These are phyloP conservation scores for Solanum microdontum DNA, from an alignment of 257 asterid species.

Conservation along the genomic window DNA sequence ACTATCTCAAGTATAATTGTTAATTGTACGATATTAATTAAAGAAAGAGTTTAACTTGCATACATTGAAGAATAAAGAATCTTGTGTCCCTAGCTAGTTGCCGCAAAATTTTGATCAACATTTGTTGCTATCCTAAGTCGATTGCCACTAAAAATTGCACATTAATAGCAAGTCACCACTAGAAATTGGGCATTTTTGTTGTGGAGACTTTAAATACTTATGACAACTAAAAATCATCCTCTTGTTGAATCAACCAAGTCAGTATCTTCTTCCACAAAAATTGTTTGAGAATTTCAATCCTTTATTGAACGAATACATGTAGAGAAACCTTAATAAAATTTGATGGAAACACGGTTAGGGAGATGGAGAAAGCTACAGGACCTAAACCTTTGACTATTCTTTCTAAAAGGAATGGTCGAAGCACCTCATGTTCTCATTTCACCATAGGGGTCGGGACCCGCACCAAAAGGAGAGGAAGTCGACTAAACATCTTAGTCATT, in stretches of 20 bases:
- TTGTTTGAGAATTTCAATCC: background rate
- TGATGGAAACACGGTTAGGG: background rate
- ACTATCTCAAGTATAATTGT: background rate
- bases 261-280: background rate
- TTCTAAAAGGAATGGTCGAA: background rate
- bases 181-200: background rate
- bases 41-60: background rate
- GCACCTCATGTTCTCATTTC: background rate
- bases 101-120: too few relatives aligned
- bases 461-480: background rate
- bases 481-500: background rate
- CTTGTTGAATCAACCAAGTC: background rate
- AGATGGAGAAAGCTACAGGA: background rate
- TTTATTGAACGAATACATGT: background rate
- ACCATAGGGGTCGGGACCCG: background rate
- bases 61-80: too few relatives aligned
- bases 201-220: background rate
- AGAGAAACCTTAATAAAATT: background rate
- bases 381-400: background rate
- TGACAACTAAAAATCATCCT: background rate
- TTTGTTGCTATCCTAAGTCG: too few relatives aligned
- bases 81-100: too few relatives aligned
- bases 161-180: background rate
- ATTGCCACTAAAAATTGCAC: too few relatives aligned
- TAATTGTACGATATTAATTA: too few relatives aligned